Base-by-base conservation (phyloP, 2,329 filamentous ascomycete species). In the Cytospora paraplurivora region DNA sequence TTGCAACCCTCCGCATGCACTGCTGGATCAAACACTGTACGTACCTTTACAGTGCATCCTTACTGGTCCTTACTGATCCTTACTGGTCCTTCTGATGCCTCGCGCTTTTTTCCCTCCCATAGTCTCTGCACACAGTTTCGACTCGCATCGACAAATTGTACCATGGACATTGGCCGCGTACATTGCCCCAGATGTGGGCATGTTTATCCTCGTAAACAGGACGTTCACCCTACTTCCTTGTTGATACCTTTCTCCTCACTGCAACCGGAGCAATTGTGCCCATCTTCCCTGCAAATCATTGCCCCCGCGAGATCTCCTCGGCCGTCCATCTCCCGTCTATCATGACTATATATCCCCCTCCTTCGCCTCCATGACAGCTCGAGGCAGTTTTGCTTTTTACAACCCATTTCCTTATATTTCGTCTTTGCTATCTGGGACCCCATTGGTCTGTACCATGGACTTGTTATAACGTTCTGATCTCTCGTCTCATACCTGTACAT, bases 261-360 rank as follows among this genome's bases (percentile, higher is more conserved):
- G 52, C 57, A 64, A 59, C 56, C 58, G 62, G 62, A 66, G 41
- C 55, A 47, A 51, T 56, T 66, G 55, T 62, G 64, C 59, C 58
- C 62, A 64, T 66, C 62, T 66, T 66, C 64, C 64, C 54, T 61
- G 64, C 52, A 64, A 27, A 56, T 52, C 21, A 57, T 10, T 63
- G 57, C 55, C 64, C 64, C 61, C 64, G 63, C 61, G 56, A 60
- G 61, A 35, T 63, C 66, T 70, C 64, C 65, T 67, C 67, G 67
- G 56, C 62, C 63, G 47, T 65, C 64, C 64, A 62, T 63, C 50
- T 59, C 60, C 56, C 59, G 66, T 65, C 59, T 63, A 64, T 56
- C 62, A 71, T 72, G 72, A 70, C 75, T 81, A 80, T 81, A 81
- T 82, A 81, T 81, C 77, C 74, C 75, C 62, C 76, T 71, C 72